These are phyloP conservation scores for Podospora anserina DNA, from an alignment of 495 filamentous ascomycete species.

Conservation along the genomic window DNA sequence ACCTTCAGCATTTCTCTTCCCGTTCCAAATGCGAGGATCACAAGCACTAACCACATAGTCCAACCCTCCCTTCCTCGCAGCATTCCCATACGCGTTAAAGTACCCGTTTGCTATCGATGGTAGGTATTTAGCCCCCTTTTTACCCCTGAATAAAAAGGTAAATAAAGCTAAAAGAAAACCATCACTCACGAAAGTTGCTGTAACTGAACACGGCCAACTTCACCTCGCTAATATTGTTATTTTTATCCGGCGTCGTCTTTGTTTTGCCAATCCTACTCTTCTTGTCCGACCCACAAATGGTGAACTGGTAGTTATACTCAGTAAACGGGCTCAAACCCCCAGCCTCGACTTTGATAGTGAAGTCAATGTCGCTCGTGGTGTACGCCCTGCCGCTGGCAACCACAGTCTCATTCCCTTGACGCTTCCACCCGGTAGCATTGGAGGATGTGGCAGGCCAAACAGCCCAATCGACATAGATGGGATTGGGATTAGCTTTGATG, in stretches of 20 bases:
- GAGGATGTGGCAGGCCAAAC: slow-evolving; percentile 34
- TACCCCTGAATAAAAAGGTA: slow-evolving; percentile 13
- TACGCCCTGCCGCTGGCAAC: slow-evolving; percentile 52
- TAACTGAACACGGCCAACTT: slow-evolving; percentile 53
- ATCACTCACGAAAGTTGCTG: slow-evolving; percentile 46
- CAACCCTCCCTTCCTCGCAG: slow-evolving; percentile 60
- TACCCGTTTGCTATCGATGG: slow-evolving; percentile 47
- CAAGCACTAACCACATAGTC: slow-evolving; percentile 49
- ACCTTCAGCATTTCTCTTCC: neutral
- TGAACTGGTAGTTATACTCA: slow-evolving; percentile 54
- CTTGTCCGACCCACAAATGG: slow-evolving; percentile 45
- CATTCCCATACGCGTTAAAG: slow-evolving; percentile 63
- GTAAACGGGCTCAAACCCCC: slow-evolving; percentile 54
- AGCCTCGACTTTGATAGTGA: slow-evolving; percentile 65
- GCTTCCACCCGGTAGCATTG: neutral
- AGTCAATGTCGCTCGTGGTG: slow-evolving; percentile 64
- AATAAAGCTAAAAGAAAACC: slow-evolving; percentile 19
- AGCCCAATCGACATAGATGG: slow-evolving; percentile 57
- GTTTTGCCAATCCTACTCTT: slow-evolving; percentile 48
- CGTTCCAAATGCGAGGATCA: neutral
- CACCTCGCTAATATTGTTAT: slow-evolving; percentile 37
- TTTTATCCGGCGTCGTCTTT: slow-evolving; percentile 47
- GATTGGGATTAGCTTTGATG: slow-evolving; percentile 49
- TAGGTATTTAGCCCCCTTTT: neutral
- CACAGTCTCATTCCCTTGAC: slow-evolving; percentile 22